These are phyloP conservation scores for Chenopodium berlandieri DNA, from an alignment of 148 eudicot species.

Conservation along the genomic window DNA sequence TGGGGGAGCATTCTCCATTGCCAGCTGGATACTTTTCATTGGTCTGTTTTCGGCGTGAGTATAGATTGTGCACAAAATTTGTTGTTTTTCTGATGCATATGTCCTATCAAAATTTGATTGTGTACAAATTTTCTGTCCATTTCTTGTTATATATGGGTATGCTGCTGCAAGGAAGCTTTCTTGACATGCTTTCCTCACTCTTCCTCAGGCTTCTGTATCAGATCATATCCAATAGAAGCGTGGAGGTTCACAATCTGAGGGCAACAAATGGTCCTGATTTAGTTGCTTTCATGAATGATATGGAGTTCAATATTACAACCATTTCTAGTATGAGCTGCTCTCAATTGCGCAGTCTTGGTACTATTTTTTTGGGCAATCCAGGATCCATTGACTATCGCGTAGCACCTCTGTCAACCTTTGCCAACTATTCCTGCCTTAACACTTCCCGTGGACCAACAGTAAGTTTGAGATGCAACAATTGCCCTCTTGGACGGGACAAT, in stretches of 20 bases:
- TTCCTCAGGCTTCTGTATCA: conserved; percentile 80
- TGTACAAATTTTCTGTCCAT: conserved; percentile 7
- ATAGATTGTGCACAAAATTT: conserved; percentile 6
- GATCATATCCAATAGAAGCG: conserved; percentile 60
- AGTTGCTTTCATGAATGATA: conserved; percentile 64
- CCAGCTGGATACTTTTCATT: conserved; percentile 90
- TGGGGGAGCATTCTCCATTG: conserved; percentile 89
- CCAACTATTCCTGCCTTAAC: conserved; percentile 72
- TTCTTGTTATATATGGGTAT: not conserved
- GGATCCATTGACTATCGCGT: conserved; percentile 59
- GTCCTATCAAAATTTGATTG: not conserved
- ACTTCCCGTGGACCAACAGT: conserved; percentile 75
- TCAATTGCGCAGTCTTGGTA: conserved; percentile 63
- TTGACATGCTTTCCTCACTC: conserved; percentile 10
- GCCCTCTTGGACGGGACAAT: conserved; percentile 54
- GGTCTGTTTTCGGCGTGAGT: conserved; percentile 94
- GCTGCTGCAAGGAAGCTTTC: not conserved
- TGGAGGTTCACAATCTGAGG: conserved; percentile 83
- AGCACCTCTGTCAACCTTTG: conserved; percentile 57
- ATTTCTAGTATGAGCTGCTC: conserved; percentile 83
- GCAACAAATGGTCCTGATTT: conserved; percentile 87
- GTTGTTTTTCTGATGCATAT: conserved; percentile 4
- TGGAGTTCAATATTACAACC: conserved; percentile 85
- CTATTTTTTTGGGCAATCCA: conserved; percentile 63
- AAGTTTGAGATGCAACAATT: conserved; percentile 53